Evolutionary conservation across 2,329 filamentous ascomycete species (phyloP).

Genomic region (Colletotrichum destructivum): DNA sequence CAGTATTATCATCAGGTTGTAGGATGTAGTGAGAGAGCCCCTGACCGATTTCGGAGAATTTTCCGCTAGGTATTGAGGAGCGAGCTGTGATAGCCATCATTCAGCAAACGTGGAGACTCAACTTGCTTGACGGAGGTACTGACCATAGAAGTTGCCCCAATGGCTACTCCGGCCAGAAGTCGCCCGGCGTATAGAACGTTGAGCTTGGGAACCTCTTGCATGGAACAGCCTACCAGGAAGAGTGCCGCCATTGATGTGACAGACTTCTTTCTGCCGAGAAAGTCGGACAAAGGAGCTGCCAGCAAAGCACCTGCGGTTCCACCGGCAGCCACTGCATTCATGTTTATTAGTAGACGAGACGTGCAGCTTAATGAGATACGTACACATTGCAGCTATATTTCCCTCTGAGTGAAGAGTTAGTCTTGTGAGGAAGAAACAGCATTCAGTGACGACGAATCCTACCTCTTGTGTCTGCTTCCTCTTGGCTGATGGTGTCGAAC

Average conservation of each 20-base stretch:
- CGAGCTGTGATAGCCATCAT: slow-evolving; percentile 43
- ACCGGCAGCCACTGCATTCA: slow-evolving; percentile 51
- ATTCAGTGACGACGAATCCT: background rate
- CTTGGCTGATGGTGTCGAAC: slow-evolving; percentile 48
- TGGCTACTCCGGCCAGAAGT: slow-evolving; percentile 53
- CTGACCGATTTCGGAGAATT: slow-evolving; percentile 57
- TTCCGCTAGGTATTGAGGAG: slow-evolving; percentile 58
- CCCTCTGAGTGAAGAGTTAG: slow-evolving; percentile 43
- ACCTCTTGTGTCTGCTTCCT: slow-evolving; percentile 48
- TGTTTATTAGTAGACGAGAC: slow-evolving; percentile 24
- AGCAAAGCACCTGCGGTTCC: slow-evolving; percentile 55
- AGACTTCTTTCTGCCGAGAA: slow-evolving; percentile 53
- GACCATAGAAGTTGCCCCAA: slow-evolving; percentile 53
- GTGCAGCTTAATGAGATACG: background rate
- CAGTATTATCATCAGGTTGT: slow-evolving; percentile 57
- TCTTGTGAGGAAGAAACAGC: no score
- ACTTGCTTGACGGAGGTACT: background rate
- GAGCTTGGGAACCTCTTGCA: slow-evolving; percentile 55
- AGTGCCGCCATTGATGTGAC: slow-evolving; percentile 51
- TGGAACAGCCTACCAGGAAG: slow-evolving; percentile 52
- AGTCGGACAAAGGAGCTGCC: slow-evolving; percentile 55
- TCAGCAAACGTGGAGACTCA: background rate
- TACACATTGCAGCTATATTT: slow-evolving; percentile 52
- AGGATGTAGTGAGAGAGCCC: slow-evolving; percentile 57
- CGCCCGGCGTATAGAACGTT: slow-evolving; percentile 55